phyloP scores from a whole-genome alignment of 345 rosid genomes.

The Rhodamnia argentea region DNA sequence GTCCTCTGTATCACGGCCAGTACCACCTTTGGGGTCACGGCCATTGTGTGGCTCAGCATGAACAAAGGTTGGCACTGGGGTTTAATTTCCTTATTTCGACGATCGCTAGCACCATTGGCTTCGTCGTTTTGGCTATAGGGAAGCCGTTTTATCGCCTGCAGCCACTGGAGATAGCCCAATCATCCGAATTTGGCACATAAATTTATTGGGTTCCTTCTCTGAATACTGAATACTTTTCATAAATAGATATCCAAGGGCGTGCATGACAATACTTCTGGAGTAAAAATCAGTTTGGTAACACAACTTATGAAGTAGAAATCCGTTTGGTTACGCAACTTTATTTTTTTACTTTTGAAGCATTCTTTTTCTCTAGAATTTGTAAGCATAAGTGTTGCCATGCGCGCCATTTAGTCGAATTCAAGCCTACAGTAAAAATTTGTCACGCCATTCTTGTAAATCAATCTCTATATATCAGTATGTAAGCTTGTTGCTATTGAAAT shows the following conservation, averaged over 20 bases:
- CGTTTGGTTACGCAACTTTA: too few species aligned
- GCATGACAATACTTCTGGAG: too few species aligned
- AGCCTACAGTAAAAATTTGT: neutral
- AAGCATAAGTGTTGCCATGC: too few species aligned
- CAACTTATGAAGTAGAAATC: too few species aligned
- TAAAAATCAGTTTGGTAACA: too few species aligned
- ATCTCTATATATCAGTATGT: neutral
- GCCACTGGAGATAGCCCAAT: constrained; percentile 22
- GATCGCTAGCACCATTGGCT: constrained; percentile 17
- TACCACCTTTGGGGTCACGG: constrained; percentile 35
- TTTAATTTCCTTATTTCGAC: constrained; percentile 28
- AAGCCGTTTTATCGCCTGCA: constrained; percentile 31
- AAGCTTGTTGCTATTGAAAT: neutral
- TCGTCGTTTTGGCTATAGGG: constrained; percentile 21
- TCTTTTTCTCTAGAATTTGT: too few species aligned
- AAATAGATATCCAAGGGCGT: too few species aligned
- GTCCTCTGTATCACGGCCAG: constrained; percentile 21
- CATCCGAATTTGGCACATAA: constrained; percentile 20
- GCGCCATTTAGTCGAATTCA: neutral
- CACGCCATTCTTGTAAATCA: neutral
- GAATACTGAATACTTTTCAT: too few species aligned
- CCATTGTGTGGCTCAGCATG: constrained; percentile 25
- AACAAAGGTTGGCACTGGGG: constrained; percentile 35
- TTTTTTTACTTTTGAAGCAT: too few species aligned
- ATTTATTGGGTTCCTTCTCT: neutral